Base-by-base conservation (phyloP, 140 eudicot species). In the Oenanthe javanica region DNA sequence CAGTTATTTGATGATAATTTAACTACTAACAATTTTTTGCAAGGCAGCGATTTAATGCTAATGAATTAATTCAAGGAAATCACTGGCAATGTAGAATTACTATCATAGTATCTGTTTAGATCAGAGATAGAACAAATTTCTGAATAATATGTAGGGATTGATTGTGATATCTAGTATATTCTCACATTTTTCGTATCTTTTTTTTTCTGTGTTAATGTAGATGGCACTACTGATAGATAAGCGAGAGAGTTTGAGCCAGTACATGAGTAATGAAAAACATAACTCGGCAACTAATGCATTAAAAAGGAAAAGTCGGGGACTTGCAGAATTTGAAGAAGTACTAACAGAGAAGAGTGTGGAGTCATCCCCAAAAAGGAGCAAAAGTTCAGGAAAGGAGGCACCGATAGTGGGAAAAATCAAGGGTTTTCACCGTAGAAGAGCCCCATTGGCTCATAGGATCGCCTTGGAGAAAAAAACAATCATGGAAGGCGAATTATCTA, bases 171-270 rank as follows among this genome's bases (percentile, higher is more conserved):
- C 19, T 31, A 18, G 19, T 31, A 14, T 67, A 31, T 36, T 67
- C 9, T 67, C 31, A 14, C 19, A 31, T 66, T 25, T 66, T 67
- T 15, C 70, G 23, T 0, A 5, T 14, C 2, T n/a, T 21, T 23
- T 8, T 31, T 31, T 67, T 6, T 45, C 54, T 87, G 15, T 14
- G 82, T 49, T 67, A 80, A 6, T 61, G 38, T 61, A 61, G 74
- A 89, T 87, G 93, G 89, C 81, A 75, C 83, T 84, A 64, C 83
- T 89, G 77, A 47, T 54, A 79, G 80, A 79, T 77, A 85, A 89
- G 77, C 86, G 86, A 84, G 77, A 87, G 31, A 79, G 55, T 54
- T 74, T 80, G 78, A 79, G 81, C 79, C 55, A 82, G 57, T 83
- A 48, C 84, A 18, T 57, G 64, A 73, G 81, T 48, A 78, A 63